Conservation (phyloP, 2,329 filamentous ascomycete genomes). For the Alternaria ethzedia region DNA sequence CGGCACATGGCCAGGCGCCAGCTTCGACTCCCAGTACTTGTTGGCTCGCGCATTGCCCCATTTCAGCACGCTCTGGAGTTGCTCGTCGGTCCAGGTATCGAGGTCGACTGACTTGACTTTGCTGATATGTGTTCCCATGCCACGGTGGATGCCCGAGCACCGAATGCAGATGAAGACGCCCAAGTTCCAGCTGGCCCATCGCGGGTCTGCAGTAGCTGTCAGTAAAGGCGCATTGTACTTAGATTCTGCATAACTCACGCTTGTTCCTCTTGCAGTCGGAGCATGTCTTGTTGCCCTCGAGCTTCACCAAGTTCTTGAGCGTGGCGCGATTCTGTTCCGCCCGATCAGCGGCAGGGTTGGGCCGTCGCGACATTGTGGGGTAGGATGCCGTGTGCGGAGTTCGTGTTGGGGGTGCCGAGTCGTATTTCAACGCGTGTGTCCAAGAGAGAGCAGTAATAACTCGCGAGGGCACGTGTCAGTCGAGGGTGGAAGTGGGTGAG, state of each 20-base stretch:
- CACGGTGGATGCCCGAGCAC: constrained; percentile 96
- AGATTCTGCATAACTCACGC: constrained; percentile 62
- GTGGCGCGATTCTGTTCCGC: constrained; percentile 92
- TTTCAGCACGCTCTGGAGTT: constrained; percentile 88
- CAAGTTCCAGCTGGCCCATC: constrained; percentile 99
- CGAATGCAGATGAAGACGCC: constrained; percentile 98
- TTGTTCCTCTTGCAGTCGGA: constrained; percentile 99
- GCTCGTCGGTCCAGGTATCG: constrained; percentile 98
- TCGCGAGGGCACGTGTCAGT: constrained; percentile 14
- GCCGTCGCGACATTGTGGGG: constrained; percentile 76
- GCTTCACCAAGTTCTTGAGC: constrained; percentile 92
- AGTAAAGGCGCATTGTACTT: constrained; percentile 26
- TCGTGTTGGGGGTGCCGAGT: background rate
- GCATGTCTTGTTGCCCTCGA: constrained; percentile 95
- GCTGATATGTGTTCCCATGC: constrained; percentile 99
- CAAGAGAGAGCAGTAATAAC: background rate
- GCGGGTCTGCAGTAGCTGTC: constrained; percentile 70
- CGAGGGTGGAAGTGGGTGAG: constrained; percentile 8
- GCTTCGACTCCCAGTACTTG: constrained; percentile 97
- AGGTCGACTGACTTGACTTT: constrained; percentile 97
- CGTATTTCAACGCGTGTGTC: constrained; percentile 3
- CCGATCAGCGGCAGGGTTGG: constrained; percentile 81
- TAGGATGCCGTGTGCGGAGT: constrained; percentile 16
- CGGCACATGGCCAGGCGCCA: constrained; percentile 87
- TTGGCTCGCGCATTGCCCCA: constrained; percentile 98